Conservation (phyloP, 1,284 basidiomycete species). For the Cutaneotrichosporon cutaneum region DNA sequence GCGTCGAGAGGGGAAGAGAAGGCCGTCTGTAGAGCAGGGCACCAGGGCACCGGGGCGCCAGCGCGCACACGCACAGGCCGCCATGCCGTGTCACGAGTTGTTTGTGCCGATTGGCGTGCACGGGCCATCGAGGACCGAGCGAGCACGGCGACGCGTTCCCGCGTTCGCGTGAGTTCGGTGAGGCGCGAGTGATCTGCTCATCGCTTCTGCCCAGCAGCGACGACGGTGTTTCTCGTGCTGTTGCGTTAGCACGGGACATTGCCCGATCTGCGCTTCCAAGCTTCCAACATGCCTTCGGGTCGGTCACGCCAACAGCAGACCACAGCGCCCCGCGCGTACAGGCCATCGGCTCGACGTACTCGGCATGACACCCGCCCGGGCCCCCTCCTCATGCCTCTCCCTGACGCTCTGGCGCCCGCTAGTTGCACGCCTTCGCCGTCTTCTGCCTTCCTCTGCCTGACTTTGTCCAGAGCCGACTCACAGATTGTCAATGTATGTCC, state of each 20-base stretch:
- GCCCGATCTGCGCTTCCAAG: too few relatives aligned
- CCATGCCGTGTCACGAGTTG: neutral
- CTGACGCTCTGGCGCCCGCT: too few relatives aligned
- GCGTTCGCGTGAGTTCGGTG: neutral
- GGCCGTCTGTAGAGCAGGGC: too few relatives aligned
- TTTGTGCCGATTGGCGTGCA: neutral
- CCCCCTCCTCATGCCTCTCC: too few relatives aligned
- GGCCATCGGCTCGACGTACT: too few relatives aligned
- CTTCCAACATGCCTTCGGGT: too few relatives aligned
- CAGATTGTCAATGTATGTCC: constrained; percentile 52
- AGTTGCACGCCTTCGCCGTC: too few relatives aligned
- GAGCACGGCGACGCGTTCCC: neutral
- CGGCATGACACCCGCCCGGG: too few relatives aligned
- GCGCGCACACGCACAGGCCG: neutral
- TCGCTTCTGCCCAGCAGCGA: constrained; percentile 46
- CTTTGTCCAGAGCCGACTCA: constrained; percentile 25
- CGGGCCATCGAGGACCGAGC: neutral
- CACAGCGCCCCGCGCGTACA: too few relatives aligned
- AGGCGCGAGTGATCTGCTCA: constrained; percentile 14
- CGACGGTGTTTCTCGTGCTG: constrained; percentile 51
- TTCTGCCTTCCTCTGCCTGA: neutral
- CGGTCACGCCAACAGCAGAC: too few relatives aligned
- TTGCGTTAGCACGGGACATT: neutral
- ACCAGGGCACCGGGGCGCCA: too few relatives aligned
- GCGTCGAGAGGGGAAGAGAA: neutral